A percentile compares a stretch with the other conserved stretches of the same genome.
These are phyloP conservation scores for Mesotaenium endlicherianum DNA, from an alignment of 139 green algal species.

Conservation along the genomic window DNA sequence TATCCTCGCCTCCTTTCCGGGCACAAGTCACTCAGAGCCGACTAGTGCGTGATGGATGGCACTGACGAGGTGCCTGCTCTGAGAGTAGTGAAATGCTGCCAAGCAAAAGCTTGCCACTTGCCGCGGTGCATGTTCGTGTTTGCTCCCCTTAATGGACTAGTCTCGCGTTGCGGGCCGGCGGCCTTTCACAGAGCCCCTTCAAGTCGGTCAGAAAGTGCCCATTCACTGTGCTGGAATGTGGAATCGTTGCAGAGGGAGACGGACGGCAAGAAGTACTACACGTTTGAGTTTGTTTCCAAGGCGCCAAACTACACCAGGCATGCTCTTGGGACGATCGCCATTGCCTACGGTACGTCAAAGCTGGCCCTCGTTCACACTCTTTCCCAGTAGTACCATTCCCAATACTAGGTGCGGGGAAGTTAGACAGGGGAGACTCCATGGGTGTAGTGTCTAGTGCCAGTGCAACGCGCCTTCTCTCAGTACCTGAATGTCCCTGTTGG, in stretches of 20 bases:
- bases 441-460: not conserved
- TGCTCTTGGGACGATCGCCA: slow-evolving; percentile 55
- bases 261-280: slow-evolving; percentile 83
- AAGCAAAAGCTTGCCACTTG: no score
- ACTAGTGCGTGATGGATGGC: no score
- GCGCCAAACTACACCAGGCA: slow-evolving; percentile 73
- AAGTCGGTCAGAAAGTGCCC: no score
- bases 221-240: no score
- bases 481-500: not conserved
- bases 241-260: slow-evolving; percentile 45
- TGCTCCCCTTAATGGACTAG: no score
- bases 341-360: slow-evolving; percentile 45
- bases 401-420: not conserved
- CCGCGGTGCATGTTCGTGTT: no score
- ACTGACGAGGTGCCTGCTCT: no score
- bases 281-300: slow-evolving; percentile 87
- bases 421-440: not conserved
- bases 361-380: not conserved
- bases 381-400: not conserved
- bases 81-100: no score
- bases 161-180: no score
- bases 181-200: no score
- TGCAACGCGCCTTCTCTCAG: not conserved
- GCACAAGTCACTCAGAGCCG: no score
- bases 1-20: no score